Conservation (phyloP, 202 grass and related monocot genomes). For the Dendrocalamus latiflorus region DNA sequence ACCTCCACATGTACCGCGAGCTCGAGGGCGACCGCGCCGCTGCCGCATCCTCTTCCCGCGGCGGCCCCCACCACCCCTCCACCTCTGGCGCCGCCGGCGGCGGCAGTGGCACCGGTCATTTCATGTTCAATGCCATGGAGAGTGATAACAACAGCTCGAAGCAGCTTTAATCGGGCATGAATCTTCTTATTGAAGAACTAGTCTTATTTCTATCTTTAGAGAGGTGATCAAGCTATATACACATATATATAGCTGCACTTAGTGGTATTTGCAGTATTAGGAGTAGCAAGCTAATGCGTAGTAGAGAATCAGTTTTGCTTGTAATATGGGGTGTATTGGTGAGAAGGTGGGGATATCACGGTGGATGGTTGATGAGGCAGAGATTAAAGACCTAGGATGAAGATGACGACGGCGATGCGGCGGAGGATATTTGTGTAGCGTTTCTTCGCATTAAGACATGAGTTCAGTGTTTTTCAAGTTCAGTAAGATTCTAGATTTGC, state of each 20-base stretch:
- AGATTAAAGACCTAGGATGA: neutral
- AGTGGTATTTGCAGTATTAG: neutral
- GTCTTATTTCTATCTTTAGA: neutral
- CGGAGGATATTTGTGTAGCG: neutral
- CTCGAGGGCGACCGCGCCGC: constrained; percentile 63
- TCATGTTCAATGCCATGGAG: constrained; percentile 75
- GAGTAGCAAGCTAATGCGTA: neutral
- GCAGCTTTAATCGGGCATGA: constrained; percentile 34
- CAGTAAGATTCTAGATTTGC: too few species aligned
- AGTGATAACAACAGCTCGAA: constrained; percentile 43
- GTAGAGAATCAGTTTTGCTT: neutral
- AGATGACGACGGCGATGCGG: neutral
- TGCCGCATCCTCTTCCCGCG: constrained; percentile 29
- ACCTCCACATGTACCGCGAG: constrained; percentile 71
- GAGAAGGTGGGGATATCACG: neutral
- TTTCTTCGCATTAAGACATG: neutral
- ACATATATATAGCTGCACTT: neutral
- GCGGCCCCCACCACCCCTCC: constrained; percentile 3
- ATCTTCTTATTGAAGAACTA: neutral
- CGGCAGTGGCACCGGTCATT: constrained; percentile 41
- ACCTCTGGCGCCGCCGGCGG: neutral
- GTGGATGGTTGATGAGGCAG: neutral
- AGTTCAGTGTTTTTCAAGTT: too few species aligned
- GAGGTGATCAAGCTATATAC: neutral
- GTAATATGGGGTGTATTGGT: neutral